These are phyloP conservation scores for Cystobasidium ongulense DNA, from an alignment of 768 basidiomycete species.

Conservation along the genomic window DNA sequence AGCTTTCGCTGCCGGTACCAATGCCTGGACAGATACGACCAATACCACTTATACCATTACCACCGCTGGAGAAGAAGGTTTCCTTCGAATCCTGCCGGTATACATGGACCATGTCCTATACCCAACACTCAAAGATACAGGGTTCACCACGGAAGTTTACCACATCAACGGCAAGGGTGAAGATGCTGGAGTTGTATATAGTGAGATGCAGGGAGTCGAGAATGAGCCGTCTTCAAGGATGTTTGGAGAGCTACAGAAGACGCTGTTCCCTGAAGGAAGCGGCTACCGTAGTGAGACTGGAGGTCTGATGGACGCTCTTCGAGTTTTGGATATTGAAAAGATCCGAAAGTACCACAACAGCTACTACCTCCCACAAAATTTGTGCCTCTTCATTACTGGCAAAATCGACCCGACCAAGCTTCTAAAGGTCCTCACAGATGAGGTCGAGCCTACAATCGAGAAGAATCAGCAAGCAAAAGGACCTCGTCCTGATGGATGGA, in stretches of 20 bases:
- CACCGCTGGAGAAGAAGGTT: conserved; percentile 86
- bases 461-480: conserved; percentile 66
- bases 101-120: conserved; percentile 95
- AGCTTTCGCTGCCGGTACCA: conserved; percentile 59
- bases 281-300: conserved; percentile 96
- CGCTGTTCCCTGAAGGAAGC: conserved; percentile 70
- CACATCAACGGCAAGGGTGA: conserved; percentile 79
- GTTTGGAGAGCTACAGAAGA: conserved; percentile 66
- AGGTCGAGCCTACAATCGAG: conserved; percentile 74
- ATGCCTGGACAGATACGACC: conserved; percentile 87
- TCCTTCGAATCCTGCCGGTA: conserved; percentile 52
- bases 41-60: conserved; percentile 90
- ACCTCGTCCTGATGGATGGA: conserved; percentile 67
- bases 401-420: conserved; percentile 70
- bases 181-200: conserved; percentile 66
- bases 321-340: conserved; percentile 75
- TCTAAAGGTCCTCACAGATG: conserved; percentile 67
- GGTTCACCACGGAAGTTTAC: conserved; percentile 58
- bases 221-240: conserved; percentile 87
- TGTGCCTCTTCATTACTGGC: conserved; percentile 79
- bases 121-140: conserved; percentile 82
- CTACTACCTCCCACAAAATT: conserved; percentile 90
- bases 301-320: conserved; percentile 82
- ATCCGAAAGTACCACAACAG: conserved; percentile 80
- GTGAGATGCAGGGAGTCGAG: conserved; percentile 82